A percentile compares a stretch with the other conserved stretches of the same genome.
Evolutionary conservation across 2,329 filamentous ascomycete genomes (phyloP).

Genomic region (Ophiosphaerella herpotricha): DNA sequence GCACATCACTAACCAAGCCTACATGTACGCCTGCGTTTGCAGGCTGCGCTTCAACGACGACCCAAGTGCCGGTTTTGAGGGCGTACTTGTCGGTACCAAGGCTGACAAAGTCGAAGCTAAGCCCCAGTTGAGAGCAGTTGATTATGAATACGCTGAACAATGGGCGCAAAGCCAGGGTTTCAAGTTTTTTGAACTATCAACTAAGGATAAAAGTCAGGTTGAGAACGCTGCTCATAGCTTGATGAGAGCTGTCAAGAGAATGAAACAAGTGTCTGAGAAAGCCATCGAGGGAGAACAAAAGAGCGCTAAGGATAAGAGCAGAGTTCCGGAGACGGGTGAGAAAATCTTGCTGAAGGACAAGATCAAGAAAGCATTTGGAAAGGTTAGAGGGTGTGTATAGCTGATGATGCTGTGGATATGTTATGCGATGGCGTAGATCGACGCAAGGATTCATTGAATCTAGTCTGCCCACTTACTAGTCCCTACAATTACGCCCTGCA

Average conservation of each 20-base stretch:
- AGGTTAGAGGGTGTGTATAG: too few species aligned
- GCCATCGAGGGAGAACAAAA: constrained; percentile 2
- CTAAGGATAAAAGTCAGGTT: constrained; percentile 7
- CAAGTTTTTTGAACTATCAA: constrained; percentile 24
- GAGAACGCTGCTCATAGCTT: constrained; percentile 20
- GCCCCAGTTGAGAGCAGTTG: constrained; percentile 15
- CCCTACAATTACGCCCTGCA: too few species aligned
- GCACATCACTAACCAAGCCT: constrained; percentile 21
- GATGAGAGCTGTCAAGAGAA: constrained; percentile 15
- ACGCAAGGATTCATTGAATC: too few species aligned
- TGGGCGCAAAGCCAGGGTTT: constrained; percentile 32
- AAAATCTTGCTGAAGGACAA: too few species aligned
- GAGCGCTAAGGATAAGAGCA: not conserved
- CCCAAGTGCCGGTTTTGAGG: constrained; percentile 9
- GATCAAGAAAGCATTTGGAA: too few species aligned
- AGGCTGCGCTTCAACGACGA: not conserved
- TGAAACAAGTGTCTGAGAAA: constrained; percentile 11
- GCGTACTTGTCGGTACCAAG: constrained; percentile 37
- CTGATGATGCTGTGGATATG: too few species aligned
- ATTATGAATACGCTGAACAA: constrained; percentile 18
- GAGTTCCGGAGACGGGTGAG: not conserved
- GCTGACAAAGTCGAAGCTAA: constrained; percentile 16
- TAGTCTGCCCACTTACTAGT: too few species aligned
- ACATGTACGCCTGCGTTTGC: constrained; percentile 17
- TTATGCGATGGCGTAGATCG: too few species aligned